Evolutionary conservation across 148 eudicot genomes (phyloP), one percentile per base, ranked within the genome.

Genomic region (Pouteria glomerata): DNA sequence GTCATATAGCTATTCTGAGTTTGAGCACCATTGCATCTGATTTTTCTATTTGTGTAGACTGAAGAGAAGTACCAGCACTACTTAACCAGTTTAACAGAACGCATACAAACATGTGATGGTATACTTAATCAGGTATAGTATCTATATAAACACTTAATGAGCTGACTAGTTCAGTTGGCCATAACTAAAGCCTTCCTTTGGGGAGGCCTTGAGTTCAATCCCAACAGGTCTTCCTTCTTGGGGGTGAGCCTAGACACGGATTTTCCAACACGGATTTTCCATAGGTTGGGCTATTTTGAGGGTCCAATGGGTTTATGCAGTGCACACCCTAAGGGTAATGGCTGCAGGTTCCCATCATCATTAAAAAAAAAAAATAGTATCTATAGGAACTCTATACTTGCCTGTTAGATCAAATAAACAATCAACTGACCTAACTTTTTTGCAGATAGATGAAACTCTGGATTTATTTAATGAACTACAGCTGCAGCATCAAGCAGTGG

Each of bases 21-120:
- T 21, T 74, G 69, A 47, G 63, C 33, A 42, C 23, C 65, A 27
- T 64, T 13, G 57, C 59, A 29, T 76, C 77, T 82, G 78, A 74
- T 63, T 68, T 58, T 70, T 60, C 57, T 67, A 53, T 71, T 79
- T 71, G 55, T 76, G 42, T 84, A 95, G 99, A 95, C 99, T 50
- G 99, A 95, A 85, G 97, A 95, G 80, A 95, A 95, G 83, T 95
- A 95, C 81, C 92, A 85, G 74, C 99, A 95, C 68, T 95, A 91
- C 74, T 89, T 95, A 60, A 89, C 82, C 82, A 88, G 85, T 62
- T 84, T 91, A 73, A 88, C 90, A 58, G 90, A 95, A 74, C 86
- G 87, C 55, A 91, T 95, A 77, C 90, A 91, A 80, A 89, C 90
- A 57, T 95, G 99, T 77, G 96, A 91, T 84, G 81, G 75, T 67